Evolutionary conservation across 2,329 filamentous ascomycete genomes (phyloP), one percentile per base, ranked within the genome.

Genomic region (Phaeosphaeriaceae sp.): DNA sequence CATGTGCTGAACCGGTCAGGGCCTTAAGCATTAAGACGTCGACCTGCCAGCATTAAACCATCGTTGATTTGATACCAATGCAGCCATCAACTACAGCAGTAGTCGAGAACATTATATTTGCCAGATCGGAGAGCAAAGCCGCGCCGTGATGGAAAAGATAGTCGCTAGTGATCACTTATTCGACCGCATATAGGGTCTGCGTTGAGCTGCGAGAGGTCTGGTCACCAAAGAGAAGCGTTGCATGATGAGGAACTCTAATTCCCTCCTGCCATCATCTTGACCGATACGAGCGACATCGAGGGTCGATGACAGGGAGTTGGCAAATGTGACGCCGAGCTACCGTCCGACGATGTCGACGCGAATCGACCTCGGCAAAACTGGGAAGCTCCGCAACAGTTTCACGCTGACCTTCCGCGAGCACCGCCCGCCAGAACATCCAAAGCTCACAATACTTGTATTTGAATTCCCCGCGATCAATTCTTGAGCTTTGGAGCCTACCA

Each of bases 341-440:
- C 6, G 1, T 27, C 46, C 46, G 61, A 61, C 45, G 50, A 60
- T 62, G 52, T 31, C 54, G 58, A 54, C 49, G 48, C 62, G 66
- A 69, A 63, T 70, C 63, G 66, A 69, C 72, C 72, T 75, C 72
- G 72, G 72, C 67, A 71, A 74, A 69, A 52, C 56, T 44, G 61
- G 25, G 51, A 58, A 70, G 63, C 70, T 73, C 65, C 65, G 56
- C 61, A 54, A 49, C 49, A 68, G 62, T 66, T 70, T 59, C 52
- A 61, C 58, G 41, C 57, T 60, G 50, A 53, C 57, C 51, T 46
- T 56, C 60, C 53, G 61, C 51, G 51, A 68, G 68, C 65, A 58
- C 70, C 68, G 70, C 65, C 70, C 13, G 70, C 25, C 25, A 70
- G 66, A 54, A 50, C 61, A 51, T 58, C 58, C 55, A 58, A 61